Conservation (phyloP, 306 rosid genomes). For the Albizia julibrissin region DNA sequence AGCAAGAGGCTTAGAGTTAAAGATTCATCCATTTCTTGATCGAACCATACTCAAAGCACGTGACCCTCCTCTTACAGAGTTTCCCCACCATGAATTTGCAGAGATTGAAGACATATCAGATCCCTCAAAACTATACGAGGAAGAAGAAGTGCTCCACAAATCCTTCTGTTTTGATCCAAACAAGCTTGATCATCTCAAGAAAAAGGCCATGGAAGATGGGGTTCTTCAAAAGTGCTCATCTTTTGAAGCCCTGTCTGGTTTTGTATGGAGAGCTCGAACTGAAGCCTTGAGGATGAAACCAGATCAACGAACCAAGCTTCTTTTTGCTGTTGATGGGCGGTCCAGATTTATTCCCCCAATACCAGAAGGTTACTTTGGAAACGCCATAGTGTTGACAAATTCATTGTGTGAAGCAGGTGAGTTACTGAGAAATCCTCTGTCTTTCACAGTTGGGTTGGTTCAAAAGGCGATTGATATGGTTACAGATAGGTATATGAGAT, state of each 20-base stretch:
- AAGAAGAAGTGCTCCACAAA: constrained; percentile 51
- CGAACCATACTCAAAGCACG: constrained; percentile 71
- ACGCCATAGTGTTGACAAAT: constrained; percentile 71
- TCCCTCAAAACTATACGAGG: constrained; percentile 43
- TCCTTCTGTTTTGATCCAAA: constrained; percentile 61
- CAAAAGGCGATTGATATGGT: constrained; percentile 60
- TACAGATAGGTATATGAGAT: constrained; percentile 68
- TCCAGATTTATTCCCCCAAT: constrained; percentile 65
- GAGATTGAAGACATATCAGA: constrained; percentile 71
- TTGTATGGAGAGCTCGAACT: constrained; percentile 86
- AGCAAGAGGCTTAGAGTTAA: constrained; percentile 65
- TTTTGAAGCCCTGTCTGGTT: constrained; percentile 74
- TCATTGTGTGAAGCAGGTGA: constrained; percentile 60
- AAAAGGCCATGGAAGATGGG: constrained; percentile 59
- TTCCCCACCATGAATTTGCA: constrained; percentile 60
- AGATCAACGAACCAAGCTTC: constrained; percentile 71
- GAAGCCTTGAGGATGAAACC: constrained; percentile 60
- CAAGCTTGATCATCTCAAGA: constrained; percentile 60
- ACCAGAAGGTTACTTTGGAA: constrained; percentile 74
- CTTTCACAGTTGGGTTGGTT: constrained; percentile 54
- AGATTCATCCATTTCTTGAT: constrained; percentile 56
- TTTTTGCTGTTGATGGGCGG: constrained; percentile 81
- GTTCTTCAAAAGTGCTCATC: constrained; percentile 53
- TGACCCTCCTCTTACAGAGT: constrained; percentile 61
- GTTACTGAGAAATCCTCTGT: constrained; percentile 51